phyloP scores from a whole-genome alignment of 2,329 filamentous ascomycete species.

The Ceratocystis colombiana region DNA sequence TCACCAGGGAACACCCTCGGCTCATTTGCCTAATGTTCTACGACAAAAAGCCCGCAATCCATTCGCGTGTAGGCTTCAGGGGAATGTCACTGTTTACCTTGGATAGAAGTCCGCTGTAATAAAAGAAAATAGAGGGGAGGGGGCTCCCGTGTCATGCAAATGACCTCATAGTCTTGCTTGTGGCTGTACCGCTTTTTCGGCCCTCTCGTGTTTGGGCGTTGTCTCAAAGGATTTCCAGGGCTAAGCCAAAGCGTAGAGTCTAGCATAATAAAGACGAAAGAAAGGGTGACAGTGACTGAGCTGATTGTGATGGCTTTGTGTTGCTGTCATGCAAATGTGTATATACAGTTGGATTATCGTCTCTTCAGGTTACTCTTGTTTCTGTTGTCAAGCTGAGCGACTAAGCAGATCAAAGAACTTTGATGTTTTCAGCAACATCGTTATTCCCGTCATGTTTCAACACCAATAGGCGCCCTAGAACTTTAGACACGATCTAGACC shows the following conservation, averaged over 20 bases:
- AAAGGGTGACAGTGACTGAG: not conserved
- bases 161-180: conserved; percentile 2
- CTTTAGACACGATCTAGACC: not conserved
- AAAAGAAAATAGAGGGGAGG: no score
- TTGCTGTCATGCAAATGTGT: not conserved
- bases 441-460: not conserved
- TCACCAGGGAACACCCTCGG: no score
- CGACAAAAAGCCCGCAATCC: not conserved
- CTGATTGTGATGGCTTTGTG: not conserved
- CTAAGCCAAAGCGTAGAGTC: conserved; percentile 8
- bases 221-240: not conserved
- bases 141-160: not conserved
- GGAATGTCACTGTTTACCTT: no score
- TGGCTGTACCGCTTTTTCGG: not conserved
- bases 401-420: not conserved
- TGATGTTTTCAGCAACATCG: not conserved
- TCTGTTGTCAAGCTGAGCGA: not conserved
- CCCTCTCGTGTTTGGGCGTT: conserved; percentile 5
- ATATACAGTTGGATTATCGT: not conserved
- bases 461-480: not conserved
- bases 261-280: not conserved
- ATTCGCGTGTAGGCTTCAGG: not conserved
- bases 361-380: not conserved
- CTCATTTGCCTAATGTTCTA: no score
- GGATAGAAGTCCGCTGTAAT: not conserved